Conservation (phyloP, 495 filamentous ascomycete genomes). For the Xylaria curta region DNA sequence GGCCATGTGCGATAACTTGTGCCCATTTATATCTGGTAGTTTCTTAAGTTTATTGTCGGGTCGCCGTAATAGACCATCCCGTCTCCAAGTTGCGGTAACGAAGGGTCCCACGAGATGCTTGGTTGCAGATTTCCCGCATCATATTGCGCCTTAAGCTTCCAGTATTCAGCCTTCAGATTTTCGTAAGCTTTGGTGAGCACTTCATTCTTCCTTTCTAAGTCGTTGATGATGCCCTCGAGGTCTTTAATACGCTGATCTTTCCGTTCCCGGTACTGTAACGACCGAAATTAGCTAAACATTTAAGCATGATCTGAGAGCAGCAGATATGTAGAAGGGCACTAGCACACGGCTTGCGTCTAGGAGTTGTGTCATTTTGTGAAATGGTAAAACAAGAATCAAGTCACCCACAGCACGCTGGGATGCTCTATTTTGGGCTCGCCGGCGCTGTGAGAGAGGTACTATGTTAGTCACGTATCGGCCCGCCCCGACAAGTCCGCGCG, state of each 20-base stretch:
- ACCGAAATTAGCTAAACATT: slow-evolving; percentile 44
- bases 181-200: slow-evolving; percentile 33
- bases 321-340: not conserved
- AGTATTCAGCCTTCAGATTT: not conserved
- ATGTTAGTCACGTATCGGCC: slow-evolving; percentile 31
- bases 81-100: not conserved
- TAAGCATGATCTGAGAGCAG: not conserved
- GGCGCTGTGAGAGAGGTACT: slow-evolving; percentile 46
- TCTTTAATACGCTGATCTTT: slow-evolving; percentile 85
- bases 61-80: not conserved
- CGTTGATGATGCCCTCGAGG: slow-evolving; percentile 75
- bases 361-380: not conserved
- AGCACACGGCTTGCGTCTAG: not conserved
- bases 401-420: slow-evolving; percentile 55
- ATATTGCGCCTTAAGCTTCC: not conserved
- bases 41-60: not conserved
- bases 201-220: slow-evolving; percentile 53
- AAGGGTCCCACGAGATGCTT: not conserved
- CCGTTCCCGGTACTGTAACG: slow-evolving; percentile 71
- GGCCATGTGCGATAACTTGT: not conserved
- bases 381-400: not conserved
- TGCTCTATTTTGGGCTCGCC: slow-evolving; percentile 64
- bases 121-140: not conserved
- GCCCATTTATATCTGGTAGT: not conserved
- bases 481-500: not conserved